phyloP scores from a whole-genome alignment of 805 yeast genomes.

The Maudiozyma turicensis region DNA sequence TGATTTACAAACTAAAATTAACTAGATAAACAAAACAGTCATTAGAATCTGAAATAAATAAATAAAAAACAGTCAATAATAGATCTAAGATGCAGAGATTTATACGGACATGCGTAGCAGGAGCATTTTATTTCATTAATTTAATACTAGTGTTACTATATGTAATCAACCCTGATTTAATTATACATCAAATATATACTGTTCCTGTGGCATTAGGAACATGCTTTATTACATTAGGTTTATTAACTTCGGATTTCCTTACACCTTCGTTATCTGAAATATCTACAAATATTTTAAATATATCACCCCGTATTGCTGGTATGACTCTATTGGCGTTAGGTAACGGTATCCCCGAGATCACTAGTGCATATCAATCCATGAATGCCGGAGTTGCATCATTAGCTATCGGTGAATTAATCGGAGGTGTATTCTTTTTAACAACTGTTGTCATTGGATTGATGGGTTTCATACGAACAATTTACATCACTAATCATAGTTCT shows the following conservation, averaged over 20 bases:
- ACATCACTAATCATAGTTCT: background rate
- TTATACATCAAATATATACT: constrained; percentile 6
- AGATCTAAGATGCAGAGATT: background rate
- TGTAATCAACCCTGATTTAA: background rate
- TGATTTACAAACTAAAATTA: too few species aligned
- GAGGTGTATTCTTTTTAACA: constrained; percentile 77
- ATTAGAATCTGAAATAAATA: too few species aligned
- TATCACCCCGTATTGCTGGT: constrained; percentile 76
- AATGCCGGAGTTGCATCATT: constrained; percentile 57
- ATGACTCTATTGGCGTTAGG: constrained; percentile 84
- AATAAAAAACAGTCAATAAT: background rate
- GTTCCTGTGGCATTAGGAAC: constrained; percentile 23
- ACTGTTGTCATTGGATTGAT: constrained; percentile 75
- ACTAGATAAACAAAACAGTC: too few species aligned
- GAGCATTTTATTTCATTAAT: constrained; percentile 7
- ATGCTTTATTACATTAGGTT: constrained; percentile 56
- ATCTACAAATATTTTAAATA: constrained; percentile 43
- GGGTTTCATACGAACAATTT: constrained; percentile 35
- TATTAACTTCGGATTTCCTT: constrained; percentile 72
- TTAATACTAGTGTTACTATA: background rate
- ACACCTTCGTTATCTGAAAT: constrained; percentile 70
- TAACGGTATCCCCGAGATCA: constrained; percentile 85
- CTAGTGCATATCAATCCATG: constrained; percentile 79
- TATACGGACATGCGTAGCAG: background rate
- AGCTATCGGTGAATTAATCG: constrained; percentile 85